phyloP scores from a whole-genome alignment of 345 rosid genomes.

The Aquilaria malaccensis region DNA sequence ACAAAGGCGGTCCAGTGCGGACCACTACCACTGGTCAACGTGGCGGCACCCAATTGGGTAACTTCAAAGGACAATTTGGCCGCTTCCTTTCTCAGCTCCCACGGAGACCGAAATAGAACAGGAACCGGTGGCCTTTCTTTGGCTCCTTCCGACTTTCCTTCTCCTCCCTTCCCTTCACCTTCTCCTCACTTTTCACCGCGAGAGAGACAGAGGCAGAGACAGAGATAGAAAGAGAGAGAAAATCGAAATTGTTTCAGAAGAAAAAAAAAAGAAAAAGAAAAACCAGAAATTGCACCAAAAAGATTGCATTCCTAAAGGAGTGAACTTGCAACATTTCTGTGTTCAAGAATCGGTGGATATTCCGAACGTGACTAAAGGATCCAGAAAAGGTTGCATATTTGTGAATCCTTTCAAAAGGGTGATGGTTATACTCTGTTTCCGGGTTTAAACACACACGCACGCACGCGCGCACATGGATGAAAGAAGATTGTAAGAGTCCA shows the following conservation, averaged over 20 bases:
- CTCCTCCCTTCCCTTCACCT: not conserved
- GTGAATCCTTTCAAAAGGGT: not conserved
- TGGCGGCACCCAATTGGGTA: slow-evolving; percentile 2
- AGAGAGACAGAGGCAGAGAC: slow-evolving; percentile 2
- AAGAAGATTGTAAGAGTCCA: not conserved
- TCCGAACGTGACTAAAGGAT: not conserved
- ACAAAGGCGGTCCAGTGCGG: not conserved
- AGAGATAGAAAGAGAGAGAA: not conserved
- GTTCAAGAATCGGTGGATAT: no score
- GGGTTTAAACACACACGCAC: not conserved
- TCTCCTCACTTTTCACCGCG: not conserved
- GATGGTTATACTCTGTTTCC: not conserved
- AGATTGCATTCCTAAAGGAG: not conserved
- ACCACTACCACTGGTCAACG: not conserved
- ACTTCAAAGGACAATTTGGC: slow-evolving; percentile 11
- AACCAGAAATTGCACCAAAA: not conserved
- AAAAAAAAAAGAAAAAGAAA: not conserved
- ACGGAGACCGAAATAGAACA: slow-evolving; percentile 13
- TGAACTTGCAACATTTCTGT: not conserved
- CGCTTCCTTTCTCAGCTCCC: slow-evolving; percentile 4
- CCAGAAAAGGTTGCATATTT: not conserved
- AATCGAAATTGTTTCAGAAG: not conserved
- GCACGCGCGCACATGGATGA: not conserved
- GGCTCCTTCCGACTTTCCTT: not conserved
- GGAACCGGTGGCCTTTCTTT: slow-evolving; percentile 29